These are phyloP conservation scores for Clitopilus passeckerianus DNA, from an alignment of 768 basidiomycete genomes.

Conservation along the genomic window DNA sequence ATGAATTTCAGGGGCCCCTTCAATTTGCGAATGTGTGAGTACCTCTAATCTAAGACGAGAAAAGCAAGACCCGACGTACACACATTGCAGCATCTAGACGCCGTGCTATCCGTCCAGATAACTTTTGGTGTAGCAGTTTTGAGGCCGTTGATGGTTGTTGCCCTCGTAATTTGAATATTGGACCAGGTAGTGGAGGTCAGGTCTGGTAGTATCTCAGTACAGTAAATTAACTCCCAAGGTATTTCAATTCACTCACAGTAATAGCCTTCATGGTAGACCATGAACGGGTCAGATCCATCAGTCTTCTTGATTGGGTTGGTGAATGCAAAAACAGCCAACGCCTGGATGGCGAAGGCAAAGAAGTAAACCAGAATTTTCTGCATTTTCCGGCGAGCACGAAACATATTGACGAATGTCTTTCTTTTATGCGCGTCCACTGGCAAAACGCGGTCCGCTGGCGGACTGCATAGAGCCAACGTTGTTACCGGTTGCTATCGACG, in stretches of 20 bases:
- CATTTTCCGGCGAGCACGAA: background rate
- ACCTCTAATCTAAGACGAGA: background rate
- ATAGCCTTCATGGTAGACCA: constrained; percentile 25
- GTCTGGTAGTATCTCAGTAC: constrained; percentile 8
- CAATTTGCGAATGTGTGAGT: background rate
- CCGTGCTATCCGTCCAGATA: constrained; percentile 23
- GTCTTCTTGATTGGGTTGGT: constrained; percentile 21
- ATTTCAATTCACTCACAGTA: constrained; percentile 14
- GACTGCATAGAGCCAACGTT: background rate
- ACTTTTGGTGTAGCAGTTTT: constrained; percentile 28
- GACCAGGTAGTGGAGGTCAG: constrained; percentile 24
- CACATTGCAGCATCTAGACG: constrained; percentile 23
- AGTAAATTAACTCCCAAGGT: background rate
- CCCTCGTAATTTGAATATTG: constrained; percentile 24
- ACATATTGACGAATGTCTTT: background rate
- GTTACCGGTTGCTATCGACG: background rate
- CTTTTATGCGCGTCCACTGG: background rate
- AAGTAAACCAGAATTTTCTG: constrained; percentile 5
- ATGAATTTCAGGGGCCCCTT: constrained; percentile 29
- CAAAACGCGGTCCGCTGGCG: background rate
- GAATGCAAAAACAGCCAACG: constrained; percentile 12
- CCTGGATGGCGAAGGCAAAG: constrained; percentile 6
- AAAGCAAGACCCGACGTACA: constrained; percentile 12
- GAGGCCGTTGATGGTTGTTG: constrained; percentile 24
- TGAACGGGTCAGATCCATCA: constrained; percentile 24